Evolutionary conservation across 164 flowering plant species (phyloP), one percentile per base, ranked within the genome.

Genomic region (Tetracentron sinense): DNA sequence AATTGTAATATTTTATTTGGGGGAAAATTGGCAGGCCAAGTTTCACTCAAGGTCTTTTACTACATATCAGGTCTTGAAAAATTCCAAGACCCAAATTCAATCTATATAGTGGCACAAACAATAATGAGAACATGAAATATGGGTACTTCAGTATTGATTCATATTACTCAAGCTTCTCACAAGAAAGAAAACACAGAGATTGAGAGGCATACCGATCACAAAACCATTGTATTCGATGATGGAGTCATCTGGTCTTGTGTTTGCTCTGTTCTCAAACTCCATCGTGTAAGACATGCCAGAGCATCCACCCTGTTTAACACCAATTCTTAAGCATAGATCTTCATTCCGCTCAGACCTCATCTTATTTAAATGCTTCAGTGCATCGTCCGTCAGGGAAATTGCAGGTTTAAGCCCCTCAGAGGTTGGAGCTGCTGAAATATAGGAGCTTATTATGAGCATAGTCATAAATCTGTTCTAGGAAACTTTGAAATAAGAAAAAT

Each of bases 291-390:
- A 91, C 97, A 94, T 86, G 68, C 99, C 97, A 14, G 99, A 94
- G 74, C 99, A 94, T 56, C 97, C 99, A 50, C 99, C 99, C 68
- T 94, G 99, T 67, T 80, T 87, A 12, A 94, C 99, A 62, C 99
- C 99, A 71, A 94, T 91, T 73, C 99, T 87, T 55, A 94, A 79
- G 78, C 93, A 89, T 51, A 94, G 66, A 72, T 94, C 96, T 74
- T 86, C 95, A 65, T 63, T 78, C 21, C 77, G 64, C 30, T 91
- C 99, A n/a, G 85, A 74, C 60, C 85, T 86, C 94, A 94, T 89
- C 77, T 74, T 91, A 57, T 75, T 87, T 80, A 94, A 78, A 76
- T 91, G 97, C 76, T 82, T 89, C 65, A 88, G 51, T 22, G 97
- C 99, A 75, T 71, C 75, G 56, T 89, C 96, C 12, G 97, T 85